Evolutionary conservation across 805 yeast genomes (phyloP).

Genomic region (Candida verbasci): DNA sequence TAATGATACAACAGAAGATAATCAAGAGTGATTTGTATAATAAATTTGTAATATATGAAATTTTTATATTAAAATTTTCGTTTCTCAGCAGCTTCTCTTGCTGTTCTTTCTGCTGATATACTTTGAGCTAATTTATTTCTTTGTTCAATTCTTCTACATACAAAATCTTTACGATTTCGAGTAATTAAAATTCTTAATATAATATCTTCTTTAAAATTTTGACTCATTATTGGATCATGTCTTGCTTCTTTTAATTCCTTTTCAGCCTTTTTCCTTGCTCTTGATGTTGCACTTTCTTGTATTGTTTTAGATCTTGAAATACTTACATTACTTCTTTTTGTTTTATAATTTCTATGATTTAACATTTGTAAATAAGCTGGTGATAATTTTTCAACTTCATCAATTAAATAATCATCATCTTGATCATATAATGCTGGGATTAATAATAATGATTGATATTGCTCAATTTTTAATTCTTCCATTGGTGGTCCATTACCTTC

Average conservation of each 20-base stretch:
- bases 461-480: slow-evolving; percentile 54
- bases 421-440: slow-evolving; percentile 65
- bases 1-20: slow-evolving; percentile 46
- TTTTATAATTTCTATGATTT: slow-evolving; percentile 37
- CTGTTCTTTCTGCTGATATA: slow-evolving; percentile 49
- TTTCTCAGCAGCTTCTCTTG: slow-evolving; percentile 45
- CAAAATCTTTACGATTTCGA: slow-evolving; percentile 57
- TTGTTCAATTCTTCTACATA: slow-evolving; percentile 54
- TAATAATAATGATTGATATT: slow-evolving; percentile 60
- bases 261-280: slow-evolving; percentile 45
- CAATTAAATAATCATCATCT: slow-evolving; percentile 40
- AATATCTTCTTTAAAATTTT: slow-evolving; percentile 55
- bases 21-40: slow-evolving; percentile 9
- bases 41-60: neutral
- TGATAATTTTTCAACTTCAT: slow-evolving; percentile 56
- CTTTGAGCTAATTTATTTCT: slow-evolving; percentile 56
- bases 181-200: slow-evolving; percentile 67
- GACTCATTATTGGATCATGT: slow-evolving; percentile 41
- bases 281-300: slow-evolving; percentile 65
- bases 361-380: slow-evolving; percentile 49
- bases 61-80: too few relatives aligned
- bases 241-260: slow-evolving; percentile 38
- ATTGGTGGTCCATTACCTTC: slow-evolving; percentile 79
- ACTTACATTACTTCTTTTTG: slow-evolving; percentile 28
- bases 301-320: slow-evolving; percentile 64